These are phyloP conservation scores for Claviceps paspali DNA, from an alignment of 2,329 filamentous ascomycete species.

Conservation along the genomic window DNA sequence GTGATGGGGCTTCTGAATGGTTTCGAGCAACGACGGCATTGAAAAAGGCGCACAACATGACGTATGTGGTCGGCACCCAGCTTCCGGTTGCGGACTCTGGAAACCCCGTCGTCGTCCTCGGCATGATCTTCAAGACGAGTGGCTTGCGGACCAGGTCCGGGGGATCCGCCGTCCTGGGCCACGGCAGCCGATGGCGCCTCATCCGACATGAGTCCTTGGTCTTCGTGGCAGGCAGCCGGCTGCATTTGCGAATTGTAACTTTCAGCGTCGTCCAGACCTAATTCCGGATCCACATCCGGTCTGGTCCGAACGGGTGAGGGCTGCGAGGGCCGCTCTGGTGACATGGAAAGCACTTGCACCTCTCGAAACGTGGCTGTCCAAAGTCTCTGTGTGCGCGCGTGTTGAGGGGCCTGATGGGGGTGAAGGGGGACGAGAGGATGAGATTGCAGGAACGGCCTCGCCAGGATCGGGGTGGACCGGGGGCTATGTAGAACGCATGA, in stretches of 20 bases:
- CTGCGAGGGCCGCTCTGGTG: conserved; percentile 5
- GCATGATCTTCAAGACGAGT: neutral
- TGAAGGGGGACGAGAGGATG: no score
- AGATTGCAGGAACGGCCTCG: no score
- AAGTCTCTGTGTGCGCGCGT: no score
- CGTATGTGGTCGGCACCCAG: conserved; percentile 10
- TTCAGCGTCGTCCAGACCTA: neutral
- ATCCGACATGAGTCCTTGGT: neutral
- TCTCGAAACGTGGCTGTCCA: no score
- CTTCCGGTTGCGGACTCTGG: neutral
- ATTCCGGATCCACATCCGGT: conserved; percentile 4
- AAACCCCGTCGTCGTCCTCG: neutral
- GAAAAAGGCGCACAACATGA: conserved; percentile 49
- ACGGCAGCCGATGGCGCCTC: neutral
- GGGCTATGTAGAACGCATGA: conserved; percentile 1
- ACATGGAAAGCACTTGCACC: no score
- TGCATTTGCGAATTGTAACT: neutral
- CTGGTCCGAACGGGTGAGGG: conserved; percentile 5
- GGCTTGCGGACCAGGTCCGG: neutral
- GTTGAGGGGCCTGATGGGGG: no score
- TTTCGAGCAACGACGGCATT: conserved; percentile 60
- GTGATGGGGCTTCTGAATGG: conserved; percentile 56
- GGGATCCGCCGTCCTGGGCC: neutral
- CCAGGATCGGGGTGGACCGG: neutral
- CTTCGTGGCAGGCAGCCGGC: neutral